Conservation (phyloP, 2,329 filamentous ascomycete genomes). For the Nothomitra cinnamomea region DNA sequence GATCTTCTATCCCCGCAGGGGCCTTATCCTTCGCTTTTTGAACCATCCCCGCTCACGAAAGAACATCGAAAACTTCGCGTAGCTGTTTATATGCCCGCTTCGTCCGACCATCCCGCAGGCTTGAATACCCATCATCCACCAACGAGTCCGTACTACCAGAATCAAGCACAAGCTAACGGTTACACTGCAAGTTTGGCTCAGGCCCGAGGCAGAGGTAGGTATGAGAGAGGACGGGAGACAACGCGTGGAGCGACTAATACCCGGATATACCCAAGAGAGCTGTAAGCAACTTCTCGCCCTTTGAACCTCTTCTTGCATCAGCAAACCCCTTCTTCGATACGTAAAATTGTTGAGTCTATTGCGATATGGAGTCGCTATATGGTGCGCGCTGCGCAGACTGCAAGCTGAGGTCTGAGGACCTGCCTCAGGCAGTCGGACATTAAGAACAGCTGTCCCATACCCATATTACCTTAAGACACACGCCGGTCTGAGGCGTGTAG, state of each 20-base stretch:
- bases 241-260: conserved; percentile 19
- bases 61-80: neutral
- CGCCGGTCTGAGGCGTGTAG: neutral
- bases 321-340: neutral
- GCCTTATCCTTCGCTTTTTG: neutral
- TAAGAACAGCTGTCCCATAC: too few species aligned
- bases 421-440: conserved; percentile 3
- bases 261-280: conserved; percentile 23
- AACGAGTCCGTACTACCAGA: conserved; percentile 14
- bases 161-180: conserved; percentile 12
- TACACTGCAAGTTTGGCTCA: neutral
- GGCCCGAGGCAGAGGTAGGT: neutral
- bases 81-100: conserved; percentile 20
- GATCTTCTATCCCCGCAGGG: neutral
- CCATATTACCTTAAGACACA: neutral
- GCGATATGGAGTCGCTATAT: neutral
- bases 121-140: conserved; percentile 13
- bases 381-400: neutral
- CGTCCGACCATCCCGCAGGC: conserved; percentile 12
- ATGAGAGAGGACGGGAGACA: neutral
- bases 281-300: conserved; percentile 17
- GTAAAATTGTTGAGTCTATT: neutral
- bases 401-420: neutral
- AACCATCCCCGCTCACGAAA: neutral
- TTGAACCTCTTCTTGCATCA: neutral